phyloP scores from a whole-genome alignment of 257 asterid genomes.

The Rhazya stricta region DNA sequence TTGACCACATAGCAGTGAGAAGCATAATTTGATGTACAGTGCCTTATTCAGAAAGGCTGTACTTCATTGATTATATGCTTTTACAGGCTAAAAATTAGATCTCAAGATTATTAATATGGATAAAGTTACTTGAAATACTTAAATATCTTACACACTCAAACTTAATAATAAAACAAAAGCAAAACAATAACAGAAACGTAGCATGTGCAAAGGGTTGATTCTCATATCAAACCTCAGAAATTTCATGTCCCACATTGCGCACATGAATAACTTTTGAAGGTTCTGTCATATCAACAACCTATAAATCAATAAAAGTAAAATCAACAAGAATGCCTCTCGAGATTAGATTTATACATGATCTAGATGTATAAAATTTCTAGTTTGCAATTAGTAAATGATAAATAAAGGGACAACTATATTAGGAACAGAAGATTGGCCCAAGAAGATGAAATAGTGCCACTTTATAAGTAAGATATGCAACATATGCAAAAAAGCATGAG shows the following conservation, averaged over 20 bases:
- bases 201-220: neutral
- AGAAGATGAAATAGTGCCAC: neutral
- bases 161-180: neutral
- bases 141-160: neutral
- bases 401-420: neutral
- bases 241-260: conserved; percentile 97
- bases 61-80: neutral
- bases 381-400: neutral
- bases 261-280: conserved; percentile 94
- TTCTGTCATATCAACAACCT: conserved; percentile 62
- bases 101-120: neutral
- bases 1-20: no score
- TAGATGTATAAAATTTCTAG: neutral
- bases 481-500: neutral
- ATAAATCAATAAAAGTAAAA: conserved; percentile 23
- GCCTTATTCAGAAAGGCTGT: neutral
- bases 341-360: neutral
- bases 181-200: neutral
- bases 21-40: neutral
- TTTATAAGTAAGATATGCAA: neutral
- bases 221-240: conserved; percentile 63
- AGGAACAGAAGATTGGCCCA: neutral
- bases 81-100: neutral
- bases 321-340: neutral
- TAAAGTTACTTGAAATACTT: neutral